Conservation (phyloP, 2,329 filamentous ascomycete genomes). For the Neophaeococcomyces aloes region DNA sequence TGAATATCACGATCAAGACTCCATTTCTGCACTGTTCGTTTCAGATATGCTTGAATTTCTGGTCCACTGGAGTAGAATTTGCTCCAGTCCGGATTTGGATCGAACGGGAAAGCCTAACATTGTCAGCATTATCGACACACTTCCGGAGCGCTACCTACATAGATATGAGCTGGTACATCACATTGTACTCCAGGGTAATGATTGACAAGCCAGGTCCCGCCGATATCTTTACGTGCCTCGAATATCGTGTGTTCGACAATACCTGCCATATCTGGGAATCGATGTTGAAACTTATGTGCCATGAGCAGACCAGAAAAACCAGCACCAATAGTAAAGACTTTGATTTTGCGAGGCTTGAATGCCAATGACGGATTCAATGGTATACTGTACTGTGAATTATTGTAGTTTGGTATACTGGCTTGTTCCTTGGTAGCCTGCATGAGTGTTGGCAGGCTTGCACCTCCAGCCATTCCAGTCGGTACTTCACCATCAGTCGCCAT, state of each 20-base stretch:
- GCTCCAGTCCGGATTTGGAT: slow-evolving; percentile 34
- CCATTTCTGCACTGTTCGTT: slow-evolving; percentile 29
- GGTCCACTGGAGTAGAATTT: slow-evolving; percentile 31
- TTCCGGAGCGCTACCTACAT: slow-evolving; percentile 5
- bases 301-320: slow-evolving; percentile 19
- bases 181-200: slow-evolving; percentile 22
- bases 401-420: too few relatives aligned
- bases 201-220: slow-evolving; percentile 18
- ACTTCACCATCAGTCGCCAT: too few relatives aligned
- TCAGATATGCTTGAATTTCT: slow-evolving; percentile 36
- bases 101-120: slow-evolving; percentile 21
- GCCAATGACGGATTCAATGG: too few relatives aligned
- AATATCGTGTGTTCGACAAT: slow-evolving; percentile 19
- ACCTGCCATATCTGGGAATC: slow-evolving; percentile 9
- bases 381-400: too few relatives aligned
- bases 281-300: slow-evolving; percentile 20
- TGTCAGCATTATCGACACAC: slow-evolving; percentile 3
- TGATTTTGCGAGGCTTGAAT: slow-evolving; percentile 13
- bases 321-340: slow-evolving; percentile 19
- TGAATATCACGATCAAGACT: slow-evolving; percentile 30
- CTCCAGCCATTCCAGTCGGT: too few relatives aligned
- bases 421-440: too few relatives aligned
- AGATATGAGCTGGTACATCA: slow-evolving; percentile 16
- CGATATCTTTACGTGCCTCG: slow-evolving; percentile 21
- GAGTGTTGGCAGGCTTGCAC: too few relatives aligned